phyloP scores from a whole-genome alignment of 2,329 filamentous ascomycete genomes.

The Aspergillus sp. region DNA sequence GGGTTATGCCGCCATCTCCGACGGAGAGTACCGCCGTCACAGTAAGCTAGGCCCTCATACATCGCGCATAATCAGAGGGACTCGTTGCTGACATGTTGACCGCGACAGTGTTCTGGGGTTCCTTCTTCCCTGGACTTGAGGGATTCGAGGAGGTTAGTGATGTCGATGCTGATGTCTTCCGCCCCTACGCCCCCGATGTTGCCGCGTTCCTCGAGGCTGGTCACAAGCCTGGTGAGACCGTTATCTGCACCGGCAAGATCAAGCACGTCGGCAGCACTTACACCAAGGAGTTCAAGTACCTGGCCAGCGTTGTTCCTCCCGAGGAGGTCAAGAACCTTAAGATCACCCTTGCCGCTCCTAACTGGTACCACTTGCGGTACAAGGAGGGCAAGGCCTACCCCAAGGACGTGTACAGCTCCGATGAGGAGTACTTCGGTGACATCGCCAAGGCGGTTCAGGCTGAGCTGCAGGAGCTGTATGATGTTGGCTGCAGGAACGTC shows the following conservation, averaged over 20 bases:
- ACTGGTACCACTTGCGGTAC: constrained; percentile 69
- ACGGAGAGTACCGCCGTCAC: constrained; percentile 65
- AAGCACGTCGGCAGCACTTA: constrained; percentile 60
- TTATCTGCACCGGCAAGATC: constrained; percentile 61
- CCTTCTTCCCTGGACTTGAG: constrained; percentile 57
- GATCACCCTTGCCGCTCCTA: constrained; percentile 67
- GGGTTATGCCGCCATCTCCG: constrained; percentile 65
- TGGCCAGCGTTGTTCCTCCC: constrained; percentile 61
- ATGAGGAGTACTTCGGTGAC: constrained; percentile 65
- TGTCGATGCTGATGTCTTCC: constrained; percentile 55
- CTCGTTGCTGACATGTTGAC: not conserved
- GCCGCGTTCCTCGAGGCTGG: constrained; percentile 63
- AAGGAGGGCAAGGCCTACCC: constrained; percentile 59
- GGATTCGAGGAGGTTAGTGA: constrained; percentile 58
- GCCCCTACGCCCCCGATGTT: constrained; percentile 62
- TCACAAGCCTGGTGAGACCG: constrained; percentile 58
- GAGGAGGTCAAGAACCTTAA: constrained; percentile 67
- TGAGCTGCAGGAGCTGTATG: constrained; percentile 64
- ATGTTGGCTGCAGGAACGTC: constrained; percentile 65
- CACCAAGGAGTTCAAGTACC: constrained; percentile 60
- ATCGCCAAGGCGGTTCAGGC: constrained; percentile 66
- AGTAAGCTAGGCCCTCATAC: constrained; percentile 30
- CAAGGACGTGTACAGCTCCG: constrained; percentile 57
- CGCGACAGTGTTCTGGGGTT: constrained; percentile 57
- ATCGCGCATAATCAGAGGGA: not conserved